Base-by-base conservation (phyloP, 306 rosid genomes). In the Nissolia schottii region DNA sequence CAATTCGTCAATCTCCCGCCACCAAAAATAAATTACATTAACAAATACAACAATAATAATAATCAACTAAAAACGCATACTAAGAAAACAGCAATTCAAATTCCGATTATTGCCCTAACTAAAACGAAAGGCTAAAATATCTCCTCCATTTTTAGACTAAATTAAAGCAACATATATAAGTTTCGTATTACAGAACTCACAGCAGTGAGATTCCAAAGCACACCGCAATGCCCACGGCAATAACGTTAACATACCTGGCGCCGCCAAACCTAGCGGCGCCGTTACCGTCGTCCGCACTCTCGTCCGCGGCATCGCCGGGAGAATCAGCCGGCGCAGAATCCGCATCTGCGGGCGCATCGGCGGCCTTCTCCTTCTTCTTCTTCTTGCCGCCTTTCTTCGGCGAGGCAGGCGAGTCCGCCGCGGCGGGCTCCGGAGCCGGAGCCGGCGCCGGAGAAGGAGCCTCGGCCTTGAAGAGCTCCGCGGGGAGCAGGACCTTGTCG, bases 401-500 rank as follows among this genome's bases (percentile, higher is more conserved):
- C 7, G 82, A 3, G 23, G 75, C 50, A 0, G 97, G 96, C 1
- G 88, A 73, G 13, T 82, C 87, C 2, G 92, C 96, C 0, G 89
- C 85, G 1, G 83, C 72, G 0, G 84, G 79, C 27, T 85, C 87
- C 11, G 97, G 94, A 0, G 89, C 86, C 3, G 94, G 97, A 0
- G 94, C 82, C 0, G 94, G 94, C 0, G 89, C 46, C 0, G 88
- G 92, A 29, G 88, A 51, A 0, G 80, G 80, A 0, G 89, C 91
- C 7, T 67, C 59, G 1, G 76, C 86, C 75, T 80, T 86, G 61
- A 88, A 91, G 37, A 93, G 77, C 82, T 93, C 98, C 50, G 27
- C 68, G 0, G 98, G 98, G 15, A 60, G 38, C 77, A 91, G 77
- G 3, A 93, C 98, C 85, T 86, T 83, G 50, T 79, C 49, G 2